Base-by-base conservation (phyloP, 176 grass and related monocot species). In the Olyra latifolia region DNA sequence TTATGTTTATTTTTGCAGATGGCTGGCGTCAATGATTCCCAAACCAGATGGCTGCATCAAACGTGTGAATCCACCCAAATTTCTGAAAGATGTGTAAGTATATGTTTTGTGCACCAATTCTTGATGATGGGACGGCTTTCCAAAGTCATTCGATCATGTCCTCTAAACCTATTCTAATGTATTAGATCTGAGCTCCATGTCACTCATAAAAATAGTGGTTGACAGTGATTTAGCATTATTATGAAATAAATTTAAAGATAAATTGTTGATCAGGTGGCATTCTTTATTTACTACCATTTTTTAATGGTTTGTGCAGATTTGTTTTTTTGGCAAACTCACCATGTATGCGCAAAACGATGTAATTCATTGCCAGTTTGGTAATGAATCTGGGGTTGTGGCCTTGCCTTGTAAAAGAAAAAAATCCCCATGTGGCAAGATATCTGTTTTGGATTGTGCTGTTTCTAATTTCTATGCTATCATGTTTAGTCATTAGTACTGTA, bases 21-120 rank as follows among this genome's bases (percentile, higher is more conserved):
- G 80, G 80, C 50, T 84, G 50, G 60, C 63, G 23, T 68, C 75
- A 17, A 79, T 53, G 80, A 35, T 79, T 56, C 59, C 44, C 17
- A 8, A 14, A 38, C 61, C 52, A 11, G 75, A 40, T 13, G 59
- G 54, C 67, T 11, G 42, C 52, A 13, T 4, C 28, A 83, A 30
- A 9, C 23, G 5, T 0, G 64, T 67, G 62, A 88, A 88, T 68
- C 67, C 81, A 24, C 86, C 86, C 14, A 80, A 79, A 43, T 88
- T 88, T 80, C 44, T 84, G 3, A 41, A 58, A 23, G 86, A 68
- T 0, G 10, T 28, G 86, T 82, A 71, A 77, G 85, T 59, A 75
- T 72, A 11, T 57, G 42, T 53, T 10, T 3, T 44, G 30, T 50
- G 7, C 17, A 3, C 16, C 6, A 1, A 29, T 13, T 81, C 41